A percentile compares a stretch with the other conserved stretches of the same genome.
phyloP scores from a whole-genome alignment of 768 basidiomycete genomes.

The Lactarius deliciosus region DNA sequence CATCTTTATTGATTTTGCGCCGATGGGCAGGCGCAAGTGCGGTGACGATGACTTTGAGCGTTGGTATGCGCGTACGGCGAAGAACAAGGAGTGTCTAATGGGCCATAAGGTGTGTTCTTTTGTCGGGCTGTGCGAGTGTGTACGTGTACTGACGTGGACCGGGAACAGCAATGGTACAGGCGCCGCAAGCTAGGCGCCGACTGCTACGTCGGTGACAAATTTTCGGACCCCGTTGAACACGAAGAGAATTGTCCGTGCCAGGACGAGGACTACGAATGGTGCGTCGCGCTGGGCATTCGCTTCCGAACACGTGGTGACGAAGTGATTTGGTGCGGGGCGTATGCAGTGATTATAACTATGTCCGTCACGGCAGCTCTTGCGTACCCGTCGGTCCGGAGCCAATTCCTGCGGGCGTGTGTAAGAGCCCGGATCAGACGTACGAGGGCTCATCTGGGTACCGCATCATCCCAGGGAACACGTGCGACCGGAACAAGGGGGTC shows the following conservation, averaged over 20 bases:
- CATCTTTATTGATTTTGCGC: constrained; percentile 81
- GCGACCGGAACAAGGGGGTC: constrained; percentile 54
- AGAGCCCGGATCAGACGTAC: constrained; percentile 58
- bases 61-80: constrained; percentile 79
- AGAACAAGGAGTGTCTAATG: constrained; percentile 80
- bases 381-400: constrained; percentile 85
- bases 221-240: constrained; percentile 77
- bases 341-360: constrained; percentile 83
- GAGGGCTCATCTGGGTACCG: constrained; percentile 90
- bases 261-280: constrained; percentile 95
- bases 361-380: constrained; percentile 72
- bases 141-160: not conserved
- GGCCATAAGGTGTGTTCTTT: constrained; percentile 70
- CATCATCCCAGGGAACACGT: constrained; percentile 90
- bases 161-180: constrained; percentile 86
- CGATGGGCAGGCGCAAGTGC: constrained; percentile 69
- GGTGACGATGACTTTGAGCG: constrained; percentile 69
- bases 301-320: not conserved
- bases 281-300: constrained; percentile 24
- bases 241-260: constrained; percentile 83
- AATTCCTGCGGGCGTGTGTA: constrained; percentile 74
- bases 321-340: constrained; percentile 13
- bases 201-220: constrained; percentile 92
- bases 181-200: constrained; percentile 79
- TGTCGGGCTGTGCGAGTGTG: not conserved